Evolutionary conservation across 352 stramenopile genomes (phyloP).

Genomic region (Pythium periplocum): DNA sequence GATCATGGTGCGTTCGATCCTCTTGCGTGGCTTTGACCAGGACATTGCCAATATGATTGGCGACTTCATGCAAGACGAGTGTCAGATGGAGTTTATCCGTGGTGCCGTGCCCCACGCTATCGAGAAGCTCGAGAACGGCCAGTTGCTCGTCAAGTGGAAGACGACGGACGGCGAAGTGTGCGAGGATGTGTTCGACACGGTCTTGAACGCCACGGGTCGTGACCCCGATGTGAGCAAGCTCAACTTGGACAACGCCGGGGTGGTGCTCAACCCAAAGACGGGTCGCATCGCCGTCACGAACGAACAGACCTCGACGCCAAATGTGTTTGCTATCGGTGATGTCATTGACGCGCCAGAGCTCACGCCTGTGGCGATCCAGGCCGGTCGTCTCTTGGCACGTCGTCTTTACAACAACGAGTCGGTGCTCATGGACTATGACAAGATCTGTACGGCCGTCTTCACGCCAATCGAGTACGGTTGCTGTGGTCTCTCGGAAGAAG

Average conservation of each 20-base stretch:
- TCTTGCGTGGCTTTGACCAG: conserved; percentile 97
- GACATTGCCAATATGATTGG: conserved; percentile 94
- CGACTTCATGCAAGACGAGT: conserved; percentile 89
- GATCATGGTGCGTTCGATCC: conserved; percentile 95
- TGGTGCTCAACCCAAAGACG: conserved; percentile 88
- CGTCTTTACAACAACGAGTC: conserved; percentile 87
- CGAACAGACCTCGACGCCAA: conserved; percentile 92
- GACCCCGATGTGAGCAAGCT: conserved; percentile 91
- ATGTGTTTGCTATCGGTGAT: conserved; percentile 98
- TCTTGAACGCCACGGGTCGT: conserved; percentile 93
- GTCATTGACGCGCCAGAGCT: conserved; percentile 96
- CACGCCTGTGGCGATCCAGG: conserved; percentile 97
- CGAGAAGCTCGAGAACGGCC: conserved; percentile 83
- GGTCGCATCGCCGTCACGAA: conserved; percentile 89
- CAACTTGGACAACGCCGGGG: conserved; percentile 78
- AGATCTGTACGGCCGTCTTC: conserved; percentile 92
- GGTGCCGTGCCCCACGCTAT: conserved; percentile 89
- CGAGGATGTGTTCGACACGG: conserved; percentile 94
- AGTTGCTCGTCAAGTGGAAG: conserved; percentile 83
- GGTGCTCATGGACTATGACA: conserved; percentile 91
- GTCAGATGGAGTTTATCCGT: conserved; percentile 90
- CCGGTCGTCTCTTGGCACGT: conserved; percentile 86
- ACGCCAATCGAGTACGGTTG: conserved; percentile 97
- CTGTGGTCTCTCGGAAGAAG: conserved; percentile 96
- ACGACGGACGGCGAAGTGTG: conserved; percentile 40